phyloP scores from a whole-genome alignment of 768 basidiomycete genomes.

The Gyrodon lividus region DNA sequence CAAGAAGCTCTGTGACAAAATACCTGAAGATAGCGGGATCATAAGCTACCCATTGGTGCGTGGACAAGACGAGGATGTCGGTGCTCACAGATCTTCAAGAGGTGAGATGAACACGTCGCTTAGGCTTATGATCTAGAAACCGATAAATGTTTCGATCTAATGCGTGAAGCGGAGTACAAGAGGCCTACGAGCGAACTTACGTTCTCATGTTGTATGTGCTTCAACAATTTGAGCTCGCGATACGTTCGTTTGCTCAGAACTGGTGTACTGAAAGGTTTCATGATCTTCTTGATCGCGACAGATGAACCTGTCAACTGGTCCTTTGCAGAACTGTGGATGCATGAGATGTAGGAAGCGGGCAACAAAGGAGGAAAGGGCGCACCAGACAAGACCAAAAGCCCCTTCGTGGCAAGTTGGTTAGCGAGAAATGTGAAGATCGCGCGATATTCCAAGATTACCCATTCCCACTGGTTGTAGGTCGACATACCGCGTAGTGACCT shows the following conservation, averaged over 20 bases:
- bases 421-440: conserved; percentile 7
- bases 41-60: neutral
- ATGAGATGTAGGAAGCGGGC: conserved; percentile 9
- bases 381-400: conserved; percentile 99
- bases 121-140: conserved; percentile 87
- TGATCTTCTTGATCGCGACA: conserved; percentile 99
- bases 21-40: conserved; percentile 54
- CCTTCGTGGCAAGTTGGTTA: conserved; percentile 44
- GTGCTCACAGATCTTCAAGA: conserved; percentile 89
- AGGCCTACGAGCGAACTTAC: conserved; percentile 43
- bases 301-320: conserved; percentile 92
- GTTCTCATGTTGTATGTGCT: conserved; percentile 99
- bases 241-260: conserved; percentile 98
- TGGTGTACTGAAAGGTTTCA: conserved; percentile 99
- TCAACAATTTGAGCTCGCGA: conserved; percentile 95
- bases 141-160: conserved; percentile 5
- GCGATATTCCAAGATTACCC: conserved; percentile 56
- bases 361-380: conserved; percentile 15
- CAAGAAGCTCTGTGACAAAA: conserved; percentile 97
- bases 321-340: conserved; percentile 72
- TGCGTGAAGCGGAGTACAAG: neutral
- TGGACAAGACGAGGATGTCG: neutral
- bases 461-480: conserved; percentile 99
- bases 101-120: conserved; percentile 99
- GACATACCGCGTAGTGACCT: conserved; percentile 98